Base-by-base conservation (phyloP, 2,329 filamentous ascomycete species). In the Zasmidium angulare region DNA sequence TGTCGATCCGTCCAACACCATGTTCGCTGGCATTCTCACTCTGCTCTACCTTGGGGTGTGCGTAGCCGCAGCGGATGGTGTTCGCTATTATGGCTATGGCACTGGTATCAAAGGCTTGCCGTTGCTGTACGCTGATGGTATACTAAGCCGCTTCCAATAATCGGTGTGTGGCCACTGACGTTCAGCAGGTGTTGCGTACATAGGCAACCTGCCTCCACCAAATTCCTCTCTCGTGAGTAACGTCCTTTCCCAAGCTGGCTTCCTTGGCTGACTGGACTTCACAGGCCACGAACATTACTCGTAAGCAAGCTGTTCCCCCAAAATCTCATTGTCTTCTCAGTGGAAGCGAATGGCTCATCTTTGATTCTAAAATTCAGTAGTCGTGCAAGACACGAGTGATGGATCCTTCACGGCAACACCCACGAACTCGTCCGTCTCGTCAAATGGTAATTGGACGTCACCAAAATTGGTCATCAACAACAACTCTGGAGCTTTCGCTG, bases 61-160 rank as follows among this genome's bases (percentile, higher is more conserved):
- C 22, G 43, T 55, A 17, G 52, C 53, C 7, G 26, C 53, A 20
- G 54, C 52, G 17, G 53, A 55, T 47, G 58, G 56, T 31, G 21
- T 49, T 4, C 46, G 56, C 14, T 56, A 63, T 23, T 67, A 59
- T 29, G 65, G 55, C 20, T 64, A 67, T 56, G 65, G 61, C 14
- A 40, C 36, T 20, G 61, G 60, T 20, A 56, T 67, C 43, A 51
- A 55, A 46, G 66, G 66, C 3, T 31, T 63, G 26, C 64, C 66
- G 20, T 24, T 66, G 9, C 59, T 64, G 43, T 68, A 65, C 46
- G 52, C 46, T 21, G 61, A 67, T 29, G 64, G 64, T 62, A 46
- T 14, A 56, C 48, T 14, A 26, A 19, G 24, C 7, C 21, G 21
- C 7, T 20, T 23, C 17, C 10, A 4, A 50, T 19, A 10, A 11